Evolutionary conservation across 257 asterid genomes (phyloP), one percentile per base, ranked within the genome.

Genomic region (Nicotiana benthamiana): DNA sequence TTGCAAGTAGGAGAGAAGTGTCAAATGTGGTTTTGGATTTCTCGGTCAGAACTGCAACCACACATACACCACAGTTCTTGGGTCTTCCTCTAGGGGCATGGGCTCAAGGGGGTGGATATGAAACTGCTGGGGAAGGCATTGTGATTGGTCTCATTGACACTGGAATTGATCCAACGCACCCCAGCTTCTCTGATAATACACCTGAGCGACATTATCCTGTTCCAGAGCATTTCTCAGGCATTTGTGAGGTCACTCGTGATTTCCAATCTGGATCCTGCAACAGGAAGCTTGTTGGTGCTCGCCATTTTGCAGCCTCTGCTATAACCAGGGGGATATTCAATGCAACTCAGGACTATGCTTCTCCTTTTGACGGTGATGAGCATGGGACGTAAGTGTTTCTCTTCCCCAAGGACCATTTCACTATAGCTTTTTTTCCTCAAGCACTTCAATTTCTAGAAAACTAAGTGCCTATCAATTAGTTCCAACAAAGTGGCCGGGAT

Each of bases 211-310:
- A 92, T 8, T 96, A 90, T 83, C 95, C 99, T 4, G 85, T 96
- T 75, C 99, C 99, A 1, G 80, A 85, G 80, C 95, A 94, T 88
- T 96, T 89, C 85, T 87, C 96, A 5, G 99, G 99, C 64, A 89
- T 94, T 81, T 94, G 99, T 88, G 99, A 96, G 87, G 98, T 96
- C 82, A 96, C 99, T 27, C 90, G 85, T 7, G 98, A 96, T 81
- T 96, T 96, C 62, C 99, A 98, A 51, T 94, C 97, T 24, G 99
- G 99, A 59, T 96, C 99, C 52, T 96, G 99, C 92, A 96, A 96
- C 79, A 88, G 99, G 79, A 96, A 96, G 90, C 97, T 96, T 63
- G 82, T 96, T 56, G 99, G 97, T 52, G 99, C 99, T 60, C 98
- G 97, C 32, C 99, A 96, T 88, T 96, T 96, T 77, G 99, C 99